Conservation (phyloP, 2,329 filamentous ascomycete genomes). For the Monilinia laxa region DNA sequence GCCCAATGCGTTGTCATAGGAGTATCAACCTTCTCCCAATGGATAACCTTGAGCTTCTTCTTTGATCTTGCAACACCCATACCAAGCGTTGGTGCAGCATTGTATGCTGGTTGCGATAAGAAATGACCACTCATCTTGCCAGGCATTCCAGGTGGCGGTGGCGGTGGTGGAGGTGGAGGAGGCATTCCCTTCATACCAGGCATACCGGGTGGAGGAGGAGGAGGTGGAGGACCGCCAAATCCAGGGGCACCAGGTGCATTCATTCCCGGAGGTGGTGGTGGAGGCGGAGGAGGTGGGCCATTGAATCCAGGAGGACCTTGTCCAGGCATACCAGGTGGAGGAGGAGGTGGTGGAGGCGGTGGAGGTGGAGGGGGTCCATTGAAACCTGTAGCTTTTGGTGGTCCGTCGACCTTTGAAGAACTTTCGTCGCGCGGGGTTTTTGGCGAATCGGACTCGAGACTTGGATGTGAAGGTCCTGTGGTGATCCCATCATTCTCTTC, state of each 20-base stretch:
- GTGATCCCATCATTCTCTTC: constrained; percentile 62
- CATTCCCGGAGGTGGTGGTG: constrained; percentile 38
- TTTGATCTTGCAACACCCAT: constrained; percentile 85
- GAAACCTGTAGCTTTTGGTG: constrained; percentile 40
- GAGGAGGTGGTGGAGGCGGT: constrained; percentile 39
- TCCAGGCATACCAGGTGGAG: constrained; percentile 43
- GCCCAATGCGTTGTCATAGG: constrained; percentile 93
- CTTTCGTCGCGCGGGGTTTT: constrained; percentile 50
- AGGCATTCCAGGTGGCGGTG: constrained; percentile 60
- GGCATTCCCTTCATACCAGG: constrained; percentile 45
- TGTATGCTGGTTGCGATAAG: constrained; percentile 58
- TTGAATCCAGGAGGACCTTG: constrained; percentile 35
- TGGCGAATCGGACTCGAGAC: constrained; percentile 64
- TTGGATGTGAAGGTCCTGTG: constrained; percentile 73
- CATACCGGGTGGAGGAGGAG: constrained; percentile 47
- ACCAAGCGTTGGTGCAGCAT: constrained; percentile 58
- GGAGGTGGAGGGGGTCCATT: constrained; percentile 43
- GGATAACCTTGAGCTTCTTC: constrained; percentile 98
- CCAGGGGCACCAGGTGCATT: constrained; percentile 23
- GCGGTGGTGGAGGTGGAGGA: constrained; percentile 50
- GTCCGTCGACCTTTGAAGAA: constrained; percentile 28
- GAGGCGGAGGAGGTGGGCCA: constrained; percentile 43
- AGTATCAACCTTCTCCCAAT: constrained; percentile 98
- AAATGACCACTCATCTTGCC: constrained; percentile 74
- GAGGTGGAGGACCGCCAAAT: constrained; percentile 41